A percentile compares a stretch with the other conserved stretches of the same genome.
Evolutionary conservation across 2,329 filamentous ascomycete genomes (phyloP).

Genomic region (Cryphonectria naterciae): DNA sequence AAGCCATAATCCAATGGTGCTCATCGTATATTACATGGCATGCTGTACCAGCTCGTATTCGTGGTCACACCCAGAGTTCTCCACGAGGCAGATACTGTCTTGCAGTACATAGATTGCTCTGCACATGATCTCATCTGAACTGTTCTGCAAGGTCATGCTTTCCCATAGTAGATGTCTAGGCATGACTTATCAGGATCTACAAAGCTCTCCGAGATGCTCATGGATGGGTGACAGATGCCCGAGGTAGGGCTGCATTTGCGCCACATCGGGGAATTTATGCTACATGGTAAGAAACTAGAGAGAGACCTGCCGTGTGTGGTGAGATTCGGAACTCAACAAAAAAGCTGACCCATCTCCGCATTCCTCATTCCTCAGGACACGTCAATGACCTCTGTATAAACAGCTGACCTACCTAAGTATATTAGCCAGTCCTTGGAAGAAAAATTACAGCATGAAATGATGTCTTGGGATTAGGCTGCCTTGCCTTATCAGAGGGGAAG

Average conservation of each 20-base stretch:
- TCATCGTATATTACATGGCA: not conserved
- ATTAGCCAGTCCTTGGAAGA: not conserved
- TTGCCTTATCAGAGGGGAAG: conserved; percentile 2
- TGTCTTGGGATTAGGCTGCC: conserved; percentile 5
- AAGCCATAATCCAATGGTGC: not conserved
- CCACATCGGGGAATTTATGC: not conserved
- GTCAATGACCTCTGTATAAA: not conserved
- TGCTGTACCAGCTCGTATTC: not conserved
- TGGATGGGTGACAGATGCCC: conserved; percentile 26
- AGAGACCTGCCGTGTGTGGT: not conserved
- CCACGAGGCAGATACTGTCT: not conserved
- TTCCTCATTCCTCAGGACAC: not conserved
- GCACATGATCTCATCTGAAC: no score
- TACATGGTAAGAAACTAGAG: not conserved
- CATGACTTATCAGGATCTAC: not conserved
- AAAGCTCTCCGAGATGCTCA: not conserved
- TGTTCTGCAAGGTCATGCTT: no score
- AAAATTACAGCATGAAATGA: conserved; percentile 13
- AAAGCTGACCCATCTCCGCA: not conserved
- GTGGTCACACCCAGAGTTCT: not conserved
- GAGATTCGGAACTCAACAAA: not conserved
- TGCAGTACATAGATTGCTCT: not conserved
- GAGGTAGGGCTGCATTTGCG: conserved; percentile 7
- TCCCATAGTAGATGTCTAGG: not conserved
- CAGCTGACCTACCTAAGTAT: no score